phyloP scores from a whole-genome alignment of 768 basidiomycete genomes.

The Lactarius pseudohatsudake region DNA sequence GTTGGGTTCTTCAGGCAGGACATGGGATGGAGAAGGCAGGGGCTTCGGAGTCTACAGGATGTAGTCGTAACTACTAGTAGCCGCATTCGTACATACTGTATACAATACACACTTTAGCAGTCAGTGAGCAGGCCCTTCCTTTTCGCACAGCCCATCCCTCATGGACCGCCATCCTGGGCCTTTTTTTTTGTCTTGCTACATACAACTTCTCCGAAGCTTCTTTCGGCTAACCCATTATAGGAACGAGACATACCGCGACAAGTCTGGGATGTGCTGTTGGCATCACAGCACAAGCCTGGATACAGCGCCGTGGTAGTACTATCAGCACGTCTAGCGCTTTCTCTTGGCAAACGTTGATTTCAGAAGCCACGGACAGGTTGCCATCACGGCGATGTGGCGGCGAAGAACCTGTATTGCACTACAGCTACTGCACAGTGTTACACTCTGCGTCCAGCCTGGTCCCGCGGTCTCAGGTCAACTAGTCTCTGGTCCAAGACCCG shows the following conservation, averaged over 20 bases:
- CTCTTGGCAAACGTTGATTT: neutral
- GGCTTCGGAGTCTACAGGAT: conserved; percentile 93
- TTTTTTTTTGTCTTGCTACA: neutral
- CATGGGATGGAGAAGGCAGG: conserved; percentile 69
- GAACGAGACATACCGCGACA: neutral
- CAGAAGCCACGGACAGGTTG: neutral
- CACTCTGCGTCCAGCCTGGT: neutral
- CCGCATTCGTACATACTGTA: neutral
- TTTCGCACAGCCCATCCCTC: neutral
- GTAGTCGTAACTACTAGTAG: conserved; percentile 39
- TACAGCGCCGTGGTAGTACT: neutral
- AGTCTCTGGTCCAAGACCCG: neutral
- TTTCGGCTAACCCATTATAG: neutral
- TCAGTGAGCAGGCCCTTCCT: neutral
- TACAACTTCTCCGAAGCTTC: neutral
- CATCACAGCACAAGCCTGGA: neutral
- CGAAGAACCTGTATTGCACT: neutral
- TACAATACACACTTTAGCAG: neutral
- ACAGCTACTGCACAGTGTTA: neutral
- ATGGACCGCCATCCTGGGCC: neutral
- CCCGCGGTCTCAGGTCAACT: neutral
- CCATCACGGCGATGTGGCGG: neutral
- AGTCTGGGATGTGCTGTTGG: neutral
- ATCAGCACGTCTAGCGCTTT: neutral
- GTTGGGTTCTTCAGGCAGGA: conserved; percentile 30